Evolutionary conservation across 1,139 yeast species (phyloP), one percentile per base, ranked within the genome.

Genomic region (Protomyces pachydermus): DNA sequence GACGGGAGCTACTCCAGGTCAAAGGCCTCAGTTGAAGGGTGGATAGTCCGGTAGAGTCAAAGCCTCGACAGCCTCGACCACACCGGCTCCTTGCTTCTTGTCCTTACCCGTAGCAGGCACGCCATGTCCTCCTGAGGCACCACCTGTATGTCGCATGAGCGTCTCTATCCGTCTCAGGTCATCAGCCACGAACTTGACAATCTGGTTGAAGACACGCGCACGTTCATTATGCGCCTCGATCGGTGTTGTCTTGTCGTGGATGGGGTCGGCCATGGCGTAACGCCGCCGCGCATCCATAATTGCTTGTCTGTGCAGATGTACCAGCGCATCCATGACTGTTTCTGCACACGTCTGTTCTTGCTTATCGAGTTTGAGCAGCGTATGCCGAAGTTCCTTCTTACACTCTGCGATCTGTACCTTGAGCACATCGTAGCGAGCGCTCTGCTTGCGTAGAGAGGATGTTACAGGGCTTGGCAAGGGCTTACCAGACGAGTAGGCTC

Each of bases 171-270:
- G 42, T 14, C 53, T 39, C 25, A 58, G 34, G 20, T 58, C 62
- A 25, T 42, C 62, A 10, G 38, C 14, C 35, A 58, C 53, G 14
- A 58, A 58, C 34, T 58, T 25, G 16, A 58, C 34, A 48, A 58
- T 28, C 35, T 58, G 56, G 35, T 58, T 58, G 45, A 58, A 58
- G 32, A 58, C 62, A 10, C 62, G 51, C 35, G 42, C 62, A 23
- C 62, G 62, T 28, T 58, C 62, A 25, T 58, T 58, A 52, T 58
- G 62, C 28, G 42, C 37, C 28, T 51, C 52, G 23, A 58, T 39
- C n/a, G 62, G 46, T 3, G 62, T 58, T 23, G 52, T 39, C 56
- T 58, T 58, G 56, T 58, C 62, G 45, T 58, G 53, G 51, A 58
- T 58, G 10, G 62, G 62, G 25, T 58, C 62, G 2, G 56, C 52